phyloP scores from a whole-genome alignment of 2,329 filamentous ascomycete species.

The Aspergillus udagawae region DNA sequence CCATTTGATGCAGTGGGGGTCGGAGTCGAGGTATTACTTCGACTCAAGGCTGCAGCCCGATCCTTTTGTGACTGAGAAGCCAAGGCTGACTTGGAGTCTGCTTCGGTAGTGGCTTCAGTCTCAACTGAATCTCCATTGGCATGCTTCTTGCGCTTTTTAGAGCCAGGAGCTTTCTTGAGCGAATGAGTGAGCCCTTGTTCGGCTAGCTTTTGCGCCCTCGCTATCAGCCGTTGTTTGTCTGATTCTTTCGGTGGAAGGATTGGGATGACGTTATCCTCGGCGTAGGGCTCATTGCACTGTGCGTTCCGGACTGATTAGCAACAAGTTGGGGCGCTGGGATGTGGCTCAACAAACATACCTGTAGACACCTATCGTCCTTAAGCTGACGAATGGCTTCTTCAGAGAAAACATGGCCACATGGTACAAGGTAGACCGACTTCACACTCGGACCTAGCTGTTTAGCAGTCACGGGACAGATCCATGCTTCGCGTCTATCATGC shows the following conservation, averaged over 20 bases:
- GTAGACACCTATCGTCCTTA: constrained; percentile 57
- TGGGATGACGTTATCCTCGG: constrained; percentile 71
- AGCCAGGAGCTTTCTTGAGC: constrained; percentile 70
- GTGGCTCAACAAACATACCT: constrained; percentile 35
- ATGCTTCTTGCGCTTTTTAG: constrained; percentile 73
- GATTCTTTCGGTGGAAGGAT: constrained; percentile 69
- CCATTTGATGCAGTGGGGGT: constrained; percentile 44
- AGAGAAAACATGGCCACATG: constrained; percentile 92
- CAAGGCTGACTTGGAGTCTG: constrained; percentile 20
- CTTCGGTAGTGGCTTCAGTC: constrained; percentile 33
- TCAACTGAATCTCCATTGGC: constrained; percentile 39
- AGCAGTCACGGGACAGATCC: constrained; percentile 81
- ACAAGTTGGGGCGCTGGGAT: not conserved
- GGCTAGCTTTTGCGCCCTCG: constrained; percentile 65
- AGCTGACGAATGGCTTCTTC: constrained; percentile 81
- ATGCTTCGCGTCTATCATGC: constrained; percentile 50
- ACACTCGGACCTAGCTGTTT: constrained; percentile 77
- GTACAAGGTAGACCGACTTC: constrained; percentile 83
- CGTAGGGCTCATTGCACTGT: constrained; percentile 72
- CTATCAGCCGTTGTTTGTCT: constrained; percentile 65
- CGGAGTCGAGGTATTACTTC: constrained; percentile 30
- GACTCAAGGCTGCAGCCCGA: constrained; percentile 15
- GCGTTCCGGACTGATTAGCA: not conserved
- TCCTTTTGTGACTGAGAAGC: constrained; percentile 5
- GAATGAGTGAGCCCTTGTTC: constrained; percentile 75